These are phyloP conservation scores for Sporothrix schenckii DNA, from an alignment of 2,329 filamentous ascomycete species.

Conservation along the genomic window DNA sequence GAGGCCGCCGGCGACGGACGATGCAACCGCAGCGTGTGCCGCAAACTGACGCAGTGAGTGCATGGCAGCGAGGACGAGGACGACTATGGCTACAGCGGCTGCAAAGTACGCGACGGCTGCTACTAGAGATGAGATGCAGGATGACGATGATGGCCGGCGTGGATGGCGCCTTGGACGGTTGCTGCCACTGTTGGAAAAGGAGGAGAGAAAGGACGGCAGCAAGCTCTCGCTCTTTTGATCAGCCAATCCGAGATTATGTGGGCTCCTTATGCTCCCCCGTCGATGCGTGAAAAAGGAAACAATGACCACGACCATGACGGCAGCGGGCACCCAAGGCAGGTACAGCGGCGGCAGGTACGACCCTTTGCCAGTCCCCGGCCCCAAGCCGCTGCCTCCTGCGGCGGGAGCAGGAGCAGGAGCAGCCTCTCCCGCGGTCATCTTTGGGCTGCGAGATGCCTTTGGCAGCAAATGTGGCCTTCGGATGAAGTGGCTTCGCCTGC, in stretches of 20 bases:
- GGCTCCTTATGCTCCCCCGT: neutral
- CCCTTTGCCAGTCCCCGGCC: too few relatives aligned
- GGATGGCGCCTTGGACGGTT: neutral
- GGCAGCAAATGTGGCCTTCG: neutral
- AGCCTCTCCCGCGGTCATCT: slow-evolving; percentile 13
- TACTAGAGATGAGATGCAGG: neutral
- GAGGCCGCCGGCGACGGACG: neutral
- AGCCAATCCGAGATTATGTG: neutral
- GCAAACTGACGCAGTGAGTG: slow-evolving; percentile 15
- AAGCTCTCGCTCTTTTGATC: neutral
- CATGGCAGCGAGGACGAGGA: neutral
- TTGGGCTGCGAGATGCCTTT: neutral
- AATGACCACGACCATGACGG: neutral
- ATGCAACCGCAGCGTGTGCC: neutral
- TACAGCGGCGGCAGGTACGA: slow-evolving; percentile 4
- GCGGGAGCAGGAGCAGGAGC: slow-evolving; percentile 23
- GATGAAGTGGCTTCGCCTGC: neutral
- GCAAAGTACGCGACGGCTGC: neutral
- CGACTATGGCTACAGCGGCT: neutral
- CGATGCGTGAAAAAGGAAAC: slow-evolving; percentile 9
- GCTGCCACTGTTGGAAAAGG: neutral
- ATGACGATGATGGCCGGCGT: neutral
- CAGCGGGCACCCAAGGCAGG: slow-evolving; percentile 18
- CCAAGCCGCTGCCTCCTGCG: slow-evolving; percentile 6
- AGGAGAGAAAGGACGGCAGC: neutral